Conservation (phyloP, 306 rosid species). For the Acmispon strigosus region DNA sequence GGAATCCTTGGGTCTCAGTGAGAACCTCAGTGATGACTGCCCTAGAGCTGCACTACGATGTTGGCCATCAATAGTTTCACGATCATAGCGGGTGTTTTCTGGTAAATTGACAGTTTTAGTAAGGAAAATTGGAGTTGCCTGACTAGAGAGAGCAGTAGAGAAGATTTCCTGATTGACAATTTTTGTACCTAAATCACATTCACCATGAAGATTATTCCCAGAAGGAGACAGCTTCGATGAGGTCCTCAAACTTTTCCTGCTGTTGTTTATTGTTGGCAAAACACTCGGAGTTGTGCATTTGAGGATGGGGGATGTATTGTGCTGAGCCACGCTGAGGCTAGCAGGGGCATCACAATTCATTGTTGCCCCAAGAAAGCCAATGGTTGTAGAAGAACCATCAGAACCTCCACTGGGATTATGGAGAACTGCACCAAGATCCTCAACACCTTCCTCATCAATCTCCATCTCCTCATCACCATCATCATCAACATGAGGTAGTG, state of each 20-base stretch:
- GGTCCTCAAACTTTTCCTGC: conserved; percentile 91
- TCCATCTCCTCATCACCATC: conserved; percentile 97
- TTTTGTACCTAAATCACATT: conserved; percentile 26
- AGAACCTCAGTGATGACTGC: conserved; percentile 48
- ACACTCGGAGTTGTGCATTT: conserved; percentile 64
- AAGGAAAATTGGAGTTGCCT: conserved; percentile 31
- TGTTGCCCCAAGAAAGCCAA: conserved; percentile 30
- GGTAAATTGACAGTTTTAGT: conserved; percentile 58
- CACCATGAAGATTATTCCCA: conserved; percentile 36
- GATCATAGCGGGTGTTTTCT: conserved; percentile 72
- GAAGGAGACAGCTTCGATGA: conserved; percentile 65
- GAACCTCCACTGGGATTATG: conserved; percentile 23
- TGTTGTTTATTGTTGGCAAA: conserved; percentile 60
- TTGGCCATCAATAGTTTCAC: conserved; percentile 54
- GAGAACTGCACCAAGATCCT: conserved; percentile 27
- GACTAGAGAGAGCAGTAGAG: conserved; percentile 35
- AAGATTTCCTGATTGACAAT: conserved; percentile 20
- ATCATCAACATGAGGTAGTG: conserved; percentile 50
- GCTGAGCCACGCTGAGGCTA: conserved; percentile 37
- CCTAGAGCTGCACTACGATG: conserved; percentile 46
- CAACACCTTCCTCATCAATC: conserved; percentile 87
- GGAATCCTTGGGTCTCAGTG: conserved; percentile 48
- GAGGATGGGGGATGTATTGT: conserved; percentile 37
- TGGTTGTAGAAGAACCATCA: conserved; percentile 24
- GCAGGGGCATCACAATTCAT: conserved; percentile 44